Conservation (phyloP, 1,139 yeast species). For the Kodamaea fungicola region DNA sequence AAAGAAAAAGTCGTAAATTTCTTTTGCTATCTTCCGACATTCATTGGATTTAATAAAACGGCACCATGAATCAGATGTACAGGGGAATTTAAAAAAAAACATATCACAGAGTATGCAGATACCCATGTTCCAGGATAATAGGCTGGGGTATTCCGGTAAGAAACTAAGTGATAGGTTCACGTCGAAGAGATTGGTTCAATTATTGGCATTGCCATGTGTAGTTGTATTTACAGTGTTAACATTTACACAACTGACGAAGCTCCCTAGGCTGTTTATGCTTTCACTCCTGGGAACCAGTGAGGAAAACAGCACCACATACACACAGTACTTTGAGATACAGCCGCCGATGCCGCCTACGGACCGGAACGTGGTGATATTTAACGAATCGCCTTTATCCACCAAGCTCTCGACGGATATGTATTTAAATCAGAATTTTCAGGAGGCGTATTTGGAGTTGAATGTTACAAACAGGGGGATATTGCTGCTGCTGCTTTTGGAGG, state of each 20-base stretch:
- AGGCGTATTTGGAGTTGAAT: constrained; percentile 5
- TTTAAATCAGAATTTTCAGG: constrained; percentile 6
- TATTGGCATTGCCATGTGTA: constrained; percentile 1
- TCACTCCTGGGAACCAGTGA: background rate
- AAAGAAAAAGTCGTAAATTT: no score
- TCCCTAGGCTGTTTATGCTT: constrained; percentile 1
- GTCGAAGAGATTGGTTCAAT: background rate
- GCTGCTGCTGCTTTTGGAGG: constrained; percentile 7
- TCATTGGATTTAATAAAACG: background rate
- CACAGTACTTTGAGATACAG: constrained; percentile 4
- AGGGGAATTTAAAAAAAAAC: no score
- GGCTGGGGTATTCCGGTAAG: background rate
- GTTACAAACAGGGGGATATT: constrained; percentile 4
- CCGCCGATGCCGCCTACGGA: constrained; percentile 2
- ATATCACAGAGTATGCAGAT: no score
- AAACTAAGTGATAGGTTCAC: background rate
- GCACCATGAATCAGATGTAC: background rate
- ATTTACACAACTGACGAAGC: constrained; percentile 1
- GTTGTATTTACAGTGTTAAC: constrained; percentile 1
- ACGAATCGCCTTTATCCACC: constrained; percentile 2
- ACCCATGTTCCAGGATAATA: no score
- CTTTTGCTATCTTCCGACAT: background rate
- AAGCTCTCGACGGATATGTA: constrained; percentile 1
- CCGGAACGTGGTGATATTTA: constrained; percentile 1
- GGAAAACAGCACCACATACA: background rate